A percentile compares a stretch with the other conserved stretches of the same genome.
Conservation (phyloP, 768 basidiomycete genomes). For the Baorangia bicolor region DNA sequence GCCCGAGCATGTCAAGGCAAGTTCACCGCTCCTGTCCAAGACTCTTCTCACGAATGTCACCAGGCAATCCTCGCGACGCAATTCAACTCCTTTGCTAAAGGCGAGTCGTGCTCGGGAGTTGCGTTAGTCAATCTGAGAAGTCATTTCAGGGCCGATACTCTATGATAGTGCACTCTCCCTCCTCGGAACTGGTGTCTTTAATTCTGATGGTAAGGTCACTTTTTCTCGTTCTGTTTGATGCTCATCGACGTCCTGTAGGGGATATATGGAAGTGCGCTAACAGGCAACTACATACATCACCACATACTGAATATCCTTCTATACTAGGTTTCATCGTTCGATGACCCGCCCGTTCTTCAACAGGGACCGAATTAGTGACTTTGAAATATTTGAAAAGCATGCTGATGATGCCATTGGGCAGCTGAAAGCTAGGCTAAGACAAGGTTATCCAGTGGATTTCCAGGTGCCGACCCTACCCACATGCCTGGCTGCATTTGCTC, state of each 20-base stretch:
- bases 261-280: conserved; percentile 57
- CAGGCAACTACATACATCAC: background rate
- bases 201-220: conserved; percentile 44
- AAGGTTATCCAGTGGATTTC: conserved; percentile 55
- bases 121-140: conserved; percentile 22
- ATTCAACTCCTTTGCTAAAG: conserved; percentile 44
- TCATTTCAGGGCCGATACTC: conserved; percentile 13
- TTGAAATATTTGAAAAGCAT: conserved; percentile 54
- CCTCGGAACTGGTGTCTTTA: conserved; percentile 61
- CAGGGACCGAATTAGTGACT: conserved; percentile 51
- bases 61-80: conserved; percentile 46
- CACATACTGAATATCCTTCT: background rate
- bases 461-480: conserved; percentile 37
- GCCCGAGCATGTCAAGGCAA: conserved; percentile 47
- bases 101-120: conserved; percentile 11
- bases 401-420: conserved; percentile 46
- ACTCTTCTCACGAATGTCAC: background rate
- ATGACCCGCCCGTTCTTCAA: conserved; percentile 65
- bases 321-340: conserved; percentile 50
- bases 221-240: background rate
- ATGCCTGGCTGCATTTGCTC: background rate
- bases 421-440: conserved; percentile 40
- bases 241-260: conserved; percentile 28
- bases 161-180: conserved; percentile 28
- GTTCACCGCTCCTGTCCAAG: background rate